Evolutionary conservation across 2,329 filamentous ascomycete genomes (phyloP), one percentile per base, ranked within the genome.

Genomic region (Nemania serpens): DNA sequence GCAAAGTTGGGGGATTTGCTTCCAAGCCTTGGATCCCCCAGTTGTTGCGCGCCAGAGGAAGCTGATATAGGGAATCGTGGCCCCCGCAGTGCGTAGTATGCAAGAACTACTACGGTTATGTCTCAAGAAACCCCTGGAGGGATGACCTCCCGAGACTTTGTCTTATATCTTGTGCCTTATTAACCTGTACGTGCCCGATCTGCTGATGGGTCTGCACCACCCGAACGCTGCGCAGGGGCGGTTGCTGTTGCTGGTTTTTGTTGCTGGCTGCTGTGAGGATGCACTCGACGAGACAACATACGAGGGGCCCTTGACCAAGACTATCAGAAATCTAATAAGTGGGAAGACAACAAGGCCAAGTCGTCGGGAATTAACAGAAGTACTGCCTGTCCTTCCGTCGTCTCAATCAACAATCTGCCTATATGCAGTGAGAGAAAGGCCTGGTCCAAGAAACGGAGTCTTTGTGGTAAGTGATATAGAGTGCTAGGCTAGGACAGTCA

Each of bases 1-100:
- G 65, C 64, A 68, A 63, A 68, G 66, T 71, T 72, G 67, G 69
- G 68, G 69, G 64, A 61, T 64, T 66, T 49, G 55, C 64, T 64
- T 59, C 53, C 58, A 63, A 61, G 61, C 36, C 63, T 63, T 62
- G 58, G 61, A 57, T 55, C 58, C 60, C 49, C 52, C 54, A 61
- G 61, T 51, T 49, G 25, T 29, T 17, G 41, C 43, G 55, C 55
- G 34, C 58, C 57, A 64, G 61, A 53, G 33, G 58, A 61, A 59
- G 61, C 61, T 64, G 61, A 64, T 66, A 64, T 66, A 63, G 61
- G 63, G 52, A 63, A 57, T 58, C 20, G 55, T 51, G 43, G 33
- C 61, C 63, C 60, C 61, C 51, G 52, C 57, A 59, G 58, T 33
- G 55, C 51, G 52, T 54, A 59, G 58, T 33, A 51, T 41, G 53